Conservation (phyloP, 108 stramenopile genomes). For the Hondaea fermentalgiana region DNA sequence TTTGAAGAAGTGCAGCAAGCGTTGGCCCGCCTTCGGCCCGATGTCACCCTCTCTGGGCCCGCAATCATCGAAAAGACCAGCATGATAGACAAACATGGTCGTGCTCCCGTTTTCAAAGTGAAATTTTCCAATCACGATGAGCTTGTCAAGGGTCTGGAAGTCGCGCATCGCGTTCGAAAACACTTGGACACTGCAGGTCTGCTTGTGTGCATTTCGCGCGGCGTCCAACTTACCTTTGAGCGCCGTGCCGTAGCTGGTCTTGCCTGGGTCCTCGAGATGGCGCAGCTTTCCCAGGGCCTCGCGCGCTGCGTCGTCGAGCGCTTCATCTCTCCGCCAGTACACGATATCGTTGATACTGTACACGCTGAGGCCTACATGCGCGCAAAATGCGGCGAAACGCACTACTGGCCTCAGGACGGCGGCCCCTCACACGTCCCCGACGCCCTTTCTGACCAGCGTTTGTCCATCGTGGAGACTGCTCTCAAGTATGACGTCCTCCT, state of each 20-base stretch:
- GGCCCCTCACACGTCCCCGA: background rate
- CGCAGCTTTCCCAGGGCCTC: background rate
- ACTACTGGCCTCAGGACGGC: background rate
- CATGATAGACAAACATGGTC: background rate
- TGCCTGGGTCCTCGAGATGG: background rate
- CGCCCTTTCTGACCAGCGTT: background rate
- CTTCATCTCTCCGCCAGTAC: background rate
- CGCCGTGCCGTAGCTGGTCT: background rate
- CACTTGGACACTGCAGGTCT: background rate
- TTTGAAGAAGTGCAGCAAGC: slow-evolving; percentile 32
- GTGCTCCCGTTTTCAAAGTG: background rate
- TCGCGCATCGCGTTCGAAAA: background rate
- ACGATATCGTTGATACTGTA: background rate
- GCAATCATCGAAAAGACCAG: background rate
- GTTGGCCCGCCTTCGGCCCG: slow-evolving; percentile 7
- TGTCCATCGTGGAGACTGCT: background rate
- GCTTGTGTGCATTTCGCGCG: background rate
- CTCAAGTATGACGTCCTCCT: background rate
- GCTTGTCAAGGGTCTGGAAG: background rate
- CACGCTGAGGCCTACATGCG: background rate
- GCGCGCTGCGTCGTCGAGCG: background rate
- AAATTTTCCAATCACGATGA: background rate
- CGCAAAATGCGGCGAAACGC: background rate
- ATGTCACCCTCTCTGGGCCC: background rate
- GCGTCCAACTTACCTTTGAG: background rate